Evolutionary conservation across 192 early-diverging fungal species (phyloP).

Genomic region (Chytriomyces sp.): DNA sequence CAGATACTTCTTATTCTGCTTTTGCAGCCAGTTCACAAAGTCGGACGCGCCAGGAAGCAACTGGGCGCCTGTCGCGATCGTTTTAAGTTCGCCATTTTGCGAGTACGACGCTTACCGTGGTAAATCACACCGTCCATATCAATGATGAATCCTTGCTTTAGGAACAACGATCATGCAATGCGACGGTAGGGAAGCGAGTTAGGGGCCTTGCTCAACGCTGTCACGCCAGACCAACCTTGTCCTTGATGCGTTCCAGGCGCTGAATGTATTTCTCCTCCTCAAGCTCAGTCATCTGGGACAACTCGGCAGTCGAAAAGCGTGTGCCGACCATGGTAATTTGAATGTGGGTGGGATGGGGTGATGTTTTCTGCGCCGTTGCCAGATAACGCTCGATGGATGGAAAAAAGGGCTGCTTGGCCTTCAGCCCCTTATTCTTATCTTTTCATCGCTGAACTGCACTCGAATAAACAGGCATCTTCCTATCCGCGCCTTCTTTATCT

Average conservation of each 20-base stretch:
- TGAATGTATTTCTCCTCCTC: conserved; percentile 21
- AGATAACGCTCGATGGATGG: no score
- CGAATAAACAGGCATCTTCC: no score
- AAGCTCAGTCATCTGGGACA: conserved; percentile 31
- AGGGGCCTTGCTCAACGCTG: no score
- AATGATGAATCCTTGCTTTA: conserved; percentile 56
- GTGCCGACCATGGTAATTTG: neutral
- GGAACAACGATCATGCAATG: neutral
- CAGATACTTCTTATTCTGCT: conserved; percentile 57
- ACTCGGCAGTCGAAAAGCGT: conserved; percentile 10
- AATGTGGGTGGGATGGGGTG: neutral
- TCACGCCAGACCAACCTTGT: no score
- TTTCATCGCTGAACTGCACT: no score
- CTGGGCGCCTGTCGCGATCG: conserved; percentile 34
- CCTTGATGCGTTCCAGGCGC: conserved; percentile 22
- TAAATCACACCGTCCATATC: conserved; percentile 69
- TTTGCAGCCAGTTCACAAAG: conserved; percentile 55
- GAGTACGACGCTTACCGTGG: conserved; percentile 32
- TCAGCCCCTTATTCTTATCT: no score
- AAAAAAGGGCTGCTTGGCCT: no score
- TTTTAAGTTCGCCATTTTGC: no score
- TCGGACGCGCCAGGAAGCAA: conserved; percentile 60
- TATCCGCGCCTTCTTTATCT: no score
- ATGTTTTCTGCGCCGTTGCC: neutral
- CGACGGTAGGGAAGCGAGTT: neutral